phyloP scores from a whole-genome alignment of 768 basidiomycete genomes.

The Kwoniella mangroviensis region DNA sequence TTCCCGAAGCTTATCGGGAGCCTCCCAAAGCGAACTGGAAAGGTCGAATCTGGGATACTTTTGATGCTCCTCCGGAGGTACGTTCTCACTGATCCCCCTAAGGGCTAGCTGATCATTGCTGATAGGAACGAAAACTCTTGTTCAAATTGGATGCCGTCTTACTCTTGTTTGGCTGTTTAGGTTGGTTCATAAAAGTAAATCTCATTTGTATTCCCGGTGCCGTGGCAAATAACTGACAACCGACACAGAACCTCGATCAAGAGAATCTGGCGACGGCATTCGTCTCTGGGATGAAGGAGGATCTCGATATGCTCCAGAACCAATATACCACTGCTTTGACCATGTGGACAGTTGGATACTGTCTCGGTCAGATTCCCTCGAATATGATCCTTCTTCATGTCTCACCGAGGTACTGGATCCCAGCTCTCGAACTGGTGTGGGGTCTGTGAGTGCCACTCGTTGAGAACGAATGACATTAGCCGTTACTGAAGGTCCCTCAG shows the following conservation, averaged over 20 bases:
- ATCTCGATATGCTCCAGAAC: slow-evolving; percentile 41
- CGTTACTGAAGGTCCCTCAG: slow-evolving; percentile 27
- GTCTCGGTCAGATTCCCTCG: slow-evolving; percentile 34
- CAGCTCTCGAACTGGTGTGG: slow-evolving; percentile 13
- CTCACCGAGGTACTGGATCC: slow-evolving; percentile 48
- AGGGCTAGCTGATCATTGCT: too few species aligned
- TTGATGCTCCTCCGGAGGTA: slow-evolving; percentile 29
- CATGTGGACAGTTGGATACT: slow-evolving; percentile 44
- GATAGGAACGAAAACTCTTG: slow-evolving; percentile 41
- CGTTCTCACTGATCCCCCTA: too few species aligned
- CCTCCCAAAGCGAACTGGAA: slow-evolving; percentile 32
- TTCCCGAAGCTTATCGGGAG: neutral
- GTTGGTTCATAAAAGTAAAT: neutral
- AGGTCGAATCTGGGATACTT: slow-evolving; percentile 48
- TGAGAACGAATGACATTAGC: neutral
- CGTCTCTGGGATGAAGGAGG: slow-evolving; percentile 47
- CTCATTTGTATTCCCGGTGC: neutral
- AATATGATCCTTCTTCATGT: slow-evolving; percentile 45
- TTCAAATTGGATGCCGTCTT: slow-evolving; percentile 50
- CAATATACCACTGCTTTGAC: slow-evolving; percentile 39
- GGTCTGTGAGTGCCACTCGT: neutral
- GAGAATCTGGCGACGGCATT: slow-evolving; percentile 43
- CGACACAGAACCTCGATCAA: slow-evolving; percentile 36
- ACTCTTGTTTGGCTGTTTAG: slow-evolving; percentile 38
- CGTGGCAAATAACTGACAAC: slow-evolving; percentile 9